These are phyloP conservation scores for Neodidymelliopsis sp. DNA, from an alignment of 2,329 filamentous ascomycete species.

Conservation along the genomic window DNA sequence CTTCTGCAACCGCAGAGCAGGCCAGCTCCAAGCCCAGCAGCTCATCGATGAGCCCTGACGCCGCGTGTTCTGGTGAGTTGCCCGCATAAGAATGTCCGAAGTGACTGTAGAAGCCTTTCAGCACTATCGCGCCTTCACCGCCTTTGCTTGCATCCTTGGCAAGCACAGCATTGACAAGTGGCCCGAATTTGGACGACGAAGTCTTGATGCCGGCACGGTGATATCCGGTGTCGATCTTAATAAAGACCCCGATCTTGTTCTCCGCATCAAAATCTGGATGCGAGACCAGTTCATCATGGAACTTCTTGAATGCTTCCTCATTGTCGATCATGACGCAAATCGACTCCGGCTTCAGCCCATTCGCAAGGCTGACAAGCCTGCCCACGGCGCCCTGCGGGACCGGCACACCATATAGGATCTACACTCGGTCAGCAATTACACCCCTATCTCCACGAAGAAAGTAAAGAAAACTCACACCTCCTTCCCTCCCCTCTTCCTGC, in stretches of 20 bases:
- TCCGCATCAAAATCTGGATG: background rate
- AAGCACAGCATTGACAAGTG: conserved; percentile 59
- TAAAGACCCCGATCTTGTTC: conserved; percentile 62
- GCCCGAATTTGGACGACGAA: conserved; percentile 54
- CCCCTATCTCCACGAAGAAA: background rate
- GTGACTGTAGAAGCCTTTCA: conserved; percentile 76
- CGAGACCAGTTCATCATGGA: conserved; percentile 49
- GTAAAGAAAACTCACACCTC: conserved; percentile 61
- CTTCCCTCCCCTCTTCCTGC: conserved; percentile 59
- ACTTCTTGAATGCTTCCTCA: conserved; percentile 55
- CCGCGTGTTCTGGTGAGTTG: conserved; percentile 63
- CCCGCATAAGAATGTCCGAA: conserved; percentile 74
- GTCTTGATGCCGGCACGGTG: conserved; percentile 72
- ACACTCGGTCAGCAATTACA: background rate
- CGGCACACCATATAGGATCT: conserved; percentile 77
- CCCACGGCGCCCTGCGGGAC: conserved; percentile 66
- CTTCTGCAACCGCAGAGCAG: conserved; percentile 49
- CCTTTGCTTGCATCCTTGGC: conserved; percentile 16
- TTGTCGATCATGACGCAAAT: conserved; percentile 76
- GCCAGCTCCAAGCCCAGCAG: conserved; percentile 62
- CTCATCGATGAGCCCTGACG: conserved; percentile 67
- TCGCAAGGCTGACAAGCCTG: conserved; percentile 66
- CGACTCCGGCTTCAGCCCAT: conserved; percentile 59
- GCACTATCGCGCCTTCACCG: conserved; percentile 22
- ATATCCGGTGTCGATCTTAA: conserved; percentile 79